Evolutionary conservation across 768 basidiomycete species (phyloP), one percentile per base, ranked within the genome.

Genomic region (Termitomyces sp.): DNA sequence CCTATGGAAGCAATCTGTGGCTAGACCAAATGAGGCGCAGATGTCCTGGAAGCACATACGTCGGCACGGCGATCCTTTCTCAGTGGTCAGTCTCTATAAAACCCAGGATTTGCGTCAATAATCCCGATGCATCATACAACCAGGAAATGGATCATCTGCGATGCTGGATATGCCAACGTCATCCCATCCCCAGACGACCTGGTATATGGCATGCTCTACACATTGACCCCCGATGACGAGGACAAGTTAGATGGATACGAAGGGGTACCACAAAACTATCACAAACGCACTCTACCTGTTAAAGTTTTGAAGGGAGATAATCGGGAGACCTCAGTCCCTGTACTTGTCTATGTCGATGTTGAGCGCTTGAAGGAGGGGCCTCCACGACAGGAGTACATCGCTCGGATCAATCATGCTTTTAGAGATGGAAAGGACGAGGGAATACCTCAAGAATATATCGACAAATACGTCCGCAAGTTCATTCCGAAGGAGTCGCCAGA

Each of bases 1-100:
- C 71, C 37, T 81, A 80, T 66, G 81, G 81, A 5, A 78, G 76
- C 63, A 82, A 82, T 56, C 68, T 81, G 39, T 81, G 78, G 76
- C 68, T 68, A 36, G 73, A 79, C 29, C 79, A 80, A 64, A 82
- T 81, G 81, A 65, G 68, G 29, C 64, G 66, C n/a, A 70, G 79
- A 16, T 81, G 80, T 56, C 77, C 78, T n/a, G 70, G 75, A 4
- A 75, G 68, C 60, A 71, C 66, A 37, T 75, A 70, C 47, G 54
- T 77, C 24, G 79, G 78, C 5, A 64, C 76, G n/a, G 79, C 72
- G 1, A 55, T 63, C 18, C 63, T 80, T 45, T 48, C 60, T n/a
- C 68, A 75, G 58, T 81, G 81, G 80, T 77, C 46, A 67, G 73
- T 57, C 10, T 22, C 34, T 51, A n/a, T n/a, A 31, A 6, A 28